Evolutionary conservation across 306 rosid species (phyloP), one percentile per base, ranked within the genome.

Genomic region (Benincasa hispida): DNA sequence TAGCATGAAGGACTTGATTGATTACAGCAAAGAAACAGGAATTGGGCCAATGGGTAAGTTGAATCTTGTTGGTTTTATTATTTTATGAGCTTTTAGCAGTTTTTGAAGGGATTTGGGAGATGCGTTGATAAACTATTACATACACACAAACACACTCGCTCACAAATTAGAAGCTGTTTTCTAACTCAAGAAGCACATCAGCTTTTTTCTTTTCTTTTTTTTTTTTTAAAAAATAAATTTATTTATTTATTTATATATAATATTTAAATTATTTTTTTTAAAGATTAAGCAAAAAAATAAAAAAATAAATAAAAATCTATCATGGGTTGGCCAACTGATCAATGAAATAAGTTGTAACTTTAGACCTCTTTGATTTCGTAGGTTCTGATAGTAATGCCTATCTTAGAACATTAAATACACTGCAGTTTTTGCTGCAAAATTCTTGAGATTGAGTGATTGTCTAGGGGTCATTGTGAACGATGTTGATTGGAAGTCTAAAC

Each of bases 1-100:
- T 86, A 93, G 98, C 81, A 90, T 93, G 98, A 93, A 93, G 81
- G 98, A 93, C 88, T 87, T 93, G 89, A 91, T 93, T 79, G 97
- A 91, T 90, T 90, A 91, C 91, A 91, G 98, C 87, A 86, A 93
- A 84, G 93, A 93, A 84, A 90, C 96, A 12, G 83, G 80, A 65
- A 86, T 89, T 69, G 98, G 98, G 69, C 98, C 98, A 72, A 90
- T 93, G 96, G 98, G 98, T 93, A 82, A 86, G 96, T 75, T 68
- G 75, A 56, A 79, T 28, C 56, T 41, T 76, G 58, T 41, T 78
- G 78, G 25, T 58, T 41, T 74, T 81, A 28, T 13, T 47, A 41
- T 80, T 73, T 18, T 17, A 51, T n/a, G 45, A 21, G 63, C 50
- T 37, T 24, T 58, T 27, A 34, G 53, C 57, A 14, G 45, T 22